Base-by-base conservation (phyloP, 2,329 filamentous ascomycete species). In the Leptographium wingfieldii region DNA sequence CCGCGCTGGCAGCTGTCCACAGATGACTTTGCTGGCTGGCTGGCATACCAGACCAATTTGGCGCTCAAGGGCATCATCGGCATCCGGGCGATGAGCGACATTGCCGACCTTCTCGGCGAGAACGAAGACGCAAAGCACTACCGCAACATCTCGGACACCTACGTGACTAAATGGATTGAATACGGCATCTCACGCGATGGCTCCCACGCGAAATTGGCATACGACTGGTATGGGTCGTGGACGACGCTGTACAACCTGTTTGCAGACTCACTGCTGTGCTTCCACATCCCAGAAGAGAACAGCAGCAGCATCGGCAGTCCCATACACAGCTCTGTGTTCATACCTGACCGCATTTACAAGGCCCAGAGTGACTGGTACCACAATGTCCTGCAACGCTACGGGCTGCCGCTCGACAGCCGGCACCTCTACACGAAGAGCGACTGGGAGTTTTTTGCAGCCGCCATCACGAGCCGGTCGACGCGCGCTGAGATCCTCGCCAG, bases 381-480 rank as follows among this genome's bases (percentile, higher is more conserved):
- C 63, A 79, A 82, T 16, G 88, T 92, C 11, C 81, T 89, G 65
- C 89, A 95, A 70, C 84, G 82, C 67, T 95, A 92, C 70, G 90
- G 90, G 1, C 74, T 95, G 3, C 90, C 90, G 0, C 80, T 95
- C 9, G 90, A 95, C 72, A 87, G 82, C 65, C 82, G 90, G 52
- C 89, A 94, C 71, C 72, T 92, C 3, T 94, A 94, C 71, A 87
- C 89, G 40, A 95, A 95, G 73, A 90, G 86, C 35, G 90, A 95
- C 73, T 95, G 90, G 90, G 86, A 94, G 67, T 91, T 95, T 70
- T 92, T 94, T 71, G 88, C 89, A 0, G 90, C 90, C 55, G 88
- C 90, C 1, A 86, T 95, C 5, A 82, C 88, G 4, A 84, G 83
- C 65, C 80, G 81, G 69, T 73, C 78, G 61, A 87, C 87, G 1